Base-by-base conservation (phyloP, 1,139 yeast genomes). In the Geotrichum macrosporum region DNA sequence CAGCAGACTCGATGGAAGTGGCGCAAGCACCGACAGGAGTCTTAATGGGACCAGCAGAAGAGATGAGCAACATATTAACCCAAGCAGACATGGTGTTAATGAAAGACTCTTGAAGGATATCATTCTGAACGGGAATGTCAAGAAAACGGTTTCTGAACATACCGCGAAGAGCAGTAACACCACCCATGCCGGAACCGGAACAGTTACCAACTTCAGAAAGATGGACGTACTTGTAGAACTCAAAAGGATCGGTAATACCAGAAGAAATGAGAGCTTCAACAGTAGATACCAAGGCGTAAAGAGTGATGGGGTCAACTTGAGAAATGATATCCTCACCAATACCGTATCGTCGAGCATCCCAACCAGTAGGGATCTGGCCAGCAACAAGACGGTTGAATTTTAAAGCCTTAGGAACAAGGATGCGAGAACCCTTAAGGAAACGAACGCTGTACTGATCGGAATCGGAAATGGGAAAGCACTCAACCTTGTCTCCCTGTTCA, bases 1-100 rank as follows among this genome's bases (percentile, higher is more conserved):
- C 98, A 58, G 94, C 87, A 53, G 98, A 92, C 74, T 92, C 98
- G 55, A 94, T 84, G 50, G 98, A 94, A 58, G 98, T 92, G 45
- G 98, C 98, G 77, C 98, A 92, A 41, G 98, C 98, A 74, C 96
- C 98, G 51, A 92, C 98, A 48, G 98, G 97, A 26, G 98, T 92
- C 78, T 89, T 89, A 68, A 89, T 88, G 54, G 98, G 98, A 72
- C 98, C 98, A 52, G 96, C 86, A n/a, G 97, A 84, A 20, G 97
- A 89, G 56, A 92, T 75, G 67, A 92, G 76, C 75, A 92, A 78
- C 98, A 92, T 92, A 66, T 92, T 92, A 58, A 92, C 96, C 98
- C 98, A 92, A 55, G 98, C 98, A 57, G 96, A 78, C 97, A 92
- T 92, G 51, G 98, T 92, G 76, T 92, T 92, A 73, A 94, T 88